phyloP scores from a whole-genome alignment of 805 yeast genomes.

The Candida khao-thaluensis region DNA sequence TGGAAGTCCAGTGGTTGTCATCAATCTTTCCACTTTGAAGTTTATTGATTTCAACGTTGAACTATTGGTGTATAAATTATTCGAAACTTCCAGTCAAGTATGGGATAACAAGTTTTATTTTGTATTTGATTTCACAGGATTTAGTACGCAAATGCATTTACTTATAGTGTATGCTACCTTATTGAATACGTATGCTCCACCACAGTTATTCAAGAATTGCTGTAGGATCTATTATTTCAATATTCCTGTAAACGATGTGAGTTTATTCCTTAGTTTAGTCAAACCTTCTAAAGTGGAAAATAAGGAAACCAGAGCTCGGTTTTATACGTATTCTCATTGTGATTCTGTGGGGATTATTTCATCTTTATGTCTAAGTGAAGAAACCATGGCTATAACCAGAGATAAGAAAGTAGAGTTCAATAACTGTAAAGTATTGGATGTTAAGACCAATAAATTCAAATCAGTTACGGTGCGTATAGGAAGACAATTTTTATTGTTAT shows the following conservation, averaged over 20 bases:
- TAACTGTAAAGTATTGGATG: constrained; percentile 47
- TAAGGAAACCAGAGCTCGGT: constrained; percentile 16
- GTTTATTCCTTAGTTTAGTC: constrained; percentile 23
- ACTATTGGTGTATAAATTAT: constrained; percentile 53
- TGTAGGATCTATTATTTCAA: constrained; percentile 52
- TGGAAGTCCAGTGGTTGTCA: constrained; percentile 66
- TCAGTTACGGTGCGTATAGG: constrained; percentile 71
- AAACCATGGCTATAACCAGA: constrained; percentile 32
- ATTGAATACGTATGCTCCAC: constrained; percentile 50
- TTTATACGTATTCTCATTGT: constrained; percentile 34
- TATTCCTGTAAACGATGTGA: constrained; percentile 34
- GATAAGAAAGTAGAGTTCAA: constrained; percentile 38
- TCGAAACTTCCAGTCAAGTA: constrained; percentile 65
- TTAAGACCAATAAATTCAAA: constrained; percentile 46
- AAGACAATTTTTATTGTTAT: constrained; percentile 61
- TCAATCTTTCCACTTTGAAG: constrained; percentile 40
- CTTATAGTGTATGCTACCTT: constrained; percentile 29
- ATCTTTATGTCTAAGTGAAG: constrained; percentile 34
- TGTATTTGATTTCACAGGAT: constrained; percentile 70
- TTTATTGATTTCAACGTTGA: constrained; percentile 44
- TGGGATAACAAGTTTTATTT: constrained; percentile 68
- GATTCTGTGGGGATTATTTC: constrained; percentile 35
- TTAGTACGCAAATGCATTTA: constrained; percentile 26
- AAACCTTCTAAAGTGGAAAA: constrained; percentile 17
- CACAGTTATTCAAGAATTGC: constrained; percentile 52